Conservation (phyloP, 768 basidiomycete species). For the Hypsizygus marmoreus region DNA sequence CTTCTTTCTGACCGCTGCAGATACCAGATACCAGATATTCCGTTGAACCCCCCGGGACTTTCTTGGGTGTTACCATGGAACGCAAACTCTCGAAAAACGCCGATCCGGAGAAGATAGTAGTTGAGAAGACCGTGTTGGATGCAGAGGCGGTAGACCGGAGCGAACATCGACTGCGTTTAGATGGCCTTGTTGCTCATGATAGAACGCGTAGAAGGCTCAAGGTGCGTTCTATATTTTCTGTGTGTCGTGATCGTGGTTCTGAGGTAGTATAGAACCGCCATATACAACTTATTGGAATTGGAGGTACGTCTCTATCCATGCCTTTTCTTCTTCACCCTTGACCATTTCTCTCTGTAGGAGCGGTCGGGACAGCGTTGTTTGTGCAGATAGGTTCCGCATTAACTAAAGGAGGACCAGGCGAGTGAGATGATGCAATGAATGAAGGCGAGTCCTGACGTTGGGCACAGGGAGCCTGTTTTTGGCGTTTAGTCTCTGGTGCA, state of each 20-base stretch:
- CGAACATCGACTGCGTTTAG: constrained; percentile 15
- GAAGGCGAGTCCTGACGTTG: constrained; percentile 27
- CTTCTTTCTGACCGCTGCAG: too few relatives aligned
- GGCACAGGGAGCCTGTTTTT: constrained; percentile 47
- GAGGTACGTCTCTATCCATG: constrained; percentile 30
- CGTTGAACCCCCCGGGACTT: too few relatives aligned
- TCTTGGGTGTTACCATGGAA: constrained; percentile 12
- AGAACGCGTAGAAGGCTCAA: constrained; percentile 42
- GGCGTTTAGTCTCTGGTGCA: constrained; percentile 52
- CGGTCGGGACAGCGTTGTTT: constrained; percentile 76
- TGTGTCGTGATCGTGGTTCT: neutral
- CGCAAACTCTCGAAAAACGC: constrained; percentile 5
- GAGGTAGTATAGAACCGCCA: constrained; percentile 41
- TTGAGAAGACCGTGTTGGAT: constrained; percentile 3
- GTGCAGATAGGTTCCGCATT: constrained; percentile 69
- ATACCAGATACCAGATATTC: too few relatives aligned
- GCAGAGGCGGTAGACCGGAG: neutral
- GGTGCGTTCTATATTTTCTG: constrained; percentile 20
- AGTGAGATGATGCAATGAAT: constrained; percentile 29
- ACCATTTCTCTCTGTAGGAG: constrained; percentile 42
- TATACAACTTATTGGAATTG: constrained; percentile 54
- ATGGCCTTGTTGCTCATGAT: constrained; percentile 23
- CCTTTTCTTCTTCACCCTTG: constrained; percentile 6
- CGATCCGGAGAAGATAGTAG: constrained; percentile 1
- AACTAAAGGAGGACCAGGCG: constrained; percentile 63